A percentile compares a stretch with the other conserved stretches of the same genome.
These are phyloP conservation scores for Herpetospermum pedunculosum DNA, from an alignment of 306 rosid species.

Conservation along the genomic window DNA sequence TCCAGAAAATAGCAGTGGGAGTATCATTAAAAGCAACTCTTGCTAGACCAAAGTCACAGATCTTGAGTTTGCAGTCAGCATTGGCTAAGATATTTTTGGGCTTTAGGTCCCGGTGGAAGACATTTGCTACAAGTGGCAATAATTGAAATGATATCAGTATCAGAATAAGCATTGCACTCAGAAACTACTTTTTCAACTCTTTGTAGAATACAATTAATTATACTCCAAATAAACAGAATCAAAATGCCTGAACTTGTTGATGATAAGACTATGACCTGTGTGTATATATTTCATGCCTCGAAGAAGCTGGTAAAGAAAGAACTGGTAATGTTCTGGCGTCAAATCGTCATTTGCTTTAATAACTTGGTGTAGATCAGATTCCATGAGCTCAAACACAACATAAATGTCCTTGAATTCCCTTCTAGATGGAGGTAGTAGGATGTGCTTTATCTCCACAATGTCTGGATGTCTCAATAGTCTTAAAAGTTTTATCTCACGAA, in stretches of 20 bases:
- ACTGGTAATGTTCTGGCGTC: slow-evolving; percentile 96
- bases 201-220: slow-evolving; percentile 8
- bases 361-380: slow-evolving; percentile 98
- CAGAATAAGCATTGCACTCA: slow-evolving; percentile 9
- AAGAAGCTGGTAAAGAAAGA: slow-evolving; percentile 97
- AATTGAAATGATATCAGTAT: slow-evolving; percentile 24
- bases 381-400: slow-evolving; percentile 99
- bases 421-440: slow-evolving; percentile 92
- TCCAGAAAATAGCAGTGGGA: slow-evolving; percentile 99
- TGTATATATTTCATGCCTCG: slow-evolving; percentile 97
- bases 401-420: slow-evolving; percentile 98
- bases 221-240: slow-evolving; percentile 7
- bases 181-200: slow-evolving; percentile 5
- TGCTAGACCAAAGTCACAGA: slow-evolving; percentile 98
- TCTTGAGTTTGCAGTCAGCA: slow-evolving; percentile 99
- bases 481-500: slow-evolving; percentile 97
- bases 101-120: slow-evolving; percentile 94
- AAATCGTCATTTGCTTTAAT: slow-evolving; percentile 98
- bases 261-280: slow-evolving; percentile 51
- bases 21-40: slow-evolving; percentile 98
- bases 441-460: slow-evolving; percentile 98
- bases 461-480: slow-evolving; percentile 92
- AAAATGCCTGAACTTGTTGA: slow-evolving; percentile 1
- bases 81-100: slow-evolving; percentile 96
- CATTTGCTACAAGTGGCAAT: slow-evolving; percentile 61